Base-by-base conservation (phyloP, 2,329 filamentous ascomycete species). In the Drechslerella coelobrocha region DNA sequence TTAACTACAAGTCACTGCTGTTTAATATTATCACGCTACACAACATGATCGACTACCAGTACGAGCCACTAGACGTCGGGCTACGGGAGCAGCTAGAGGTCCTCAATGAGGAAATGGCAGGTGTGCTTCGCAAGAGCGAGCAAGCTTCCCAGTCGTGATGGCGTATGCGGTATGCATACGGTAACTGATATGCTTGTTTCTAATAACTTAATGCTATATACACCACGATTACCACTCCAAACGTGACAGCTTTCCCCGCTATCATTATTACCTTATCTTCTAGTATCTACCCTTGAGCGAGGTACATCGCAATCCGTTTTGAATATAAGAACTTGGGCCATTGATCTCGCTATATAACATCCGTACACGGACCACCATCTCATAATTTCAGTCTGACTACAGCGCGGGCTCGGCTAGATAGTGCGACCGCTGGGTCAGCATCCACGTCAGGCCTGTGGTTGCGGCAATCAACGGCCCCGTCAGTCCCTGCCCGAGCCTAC, bases 401-500 rank as follows among this genome's bases (percentile, higher is more conserved):
- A 47, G 39, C 14, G 62, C 55, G 27, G 65, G 65, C 53, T 63
- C 23, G 21, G 59, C n/a, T 27, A 71, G 21, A 19, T 71, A 71
- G 31, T 63, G 47, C 5, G 8, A 7, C 26, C 59, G 56, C 47
- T 71, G 66, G 19, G 17, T 24, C 9, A 71, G 29, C 85, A 89
- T 89, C 87, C 87, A 89, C 31, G 81, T 76, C 74, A 85, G 75
- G 47, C 83, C 85, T 34, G 80, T 79, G 26, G 81, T 84, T 37
- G 82, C 83, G 41, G 88, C 84, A 62, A 84, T 74, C 66, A 87
- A 76, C n/a, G 87, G 86, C 55, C 83, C 84, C 51, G 84, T 80
- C 74, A 88, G 81, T 24, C 85, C 83, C 37, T 82, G 81, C 37
- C 84, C 84, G 37, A 76, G 37, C n/a, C 56, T 56, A 45, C 19